phyloP scores from a whole-genome alignment of 148 eudicot species.

The Oxyria digyna region DNA sequence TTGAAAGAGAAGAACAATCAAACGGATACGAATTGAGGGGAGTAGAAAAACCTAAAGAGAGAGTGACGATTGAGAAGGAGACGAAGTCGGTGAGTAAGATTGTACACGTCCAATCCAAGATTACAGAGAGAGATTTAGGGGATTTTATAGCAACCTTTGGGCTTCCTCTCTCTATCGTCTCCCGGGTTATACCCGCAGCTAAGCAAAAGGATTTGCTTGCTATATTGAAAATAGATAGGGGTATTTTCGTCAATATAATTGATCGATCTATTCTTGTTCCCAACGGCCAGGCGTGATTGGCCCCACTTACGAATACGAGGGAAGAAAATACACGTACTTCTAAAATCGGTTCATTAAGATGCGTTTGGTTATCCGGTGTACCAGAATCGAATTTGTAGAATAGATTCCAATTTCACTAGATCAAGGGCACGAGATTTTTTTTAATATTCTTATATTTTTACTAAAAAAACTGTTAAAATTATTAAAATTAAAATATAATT shows the following conservation, averaged over 20 bases:
- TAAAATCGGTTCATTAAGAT: too few species aligned
- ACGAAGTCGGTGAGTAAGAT: conserved; percentile 7
- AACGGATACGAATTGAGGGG: not conserved
- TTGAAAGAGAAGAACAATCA: not conserved
- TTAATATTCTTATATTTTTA: too few species aligned
- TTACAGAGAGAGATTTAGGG: conserved; percentile 1
- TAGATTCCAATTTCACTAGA: too few species aligned
- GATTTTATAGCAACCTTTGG: not conserved
- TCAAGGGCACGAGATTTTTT: too few species aligned
- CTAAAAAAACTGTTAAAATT: too few species aligned
- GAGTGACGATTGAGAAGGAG: not conserved
- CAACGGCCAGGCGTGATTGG: too few species aligned
- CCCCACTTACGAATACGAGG: too few species aligned
- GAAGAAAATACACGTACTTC: too few species aligned
- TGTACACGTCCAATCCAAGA: not conserved
- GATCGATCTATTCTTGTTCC: not conserved
- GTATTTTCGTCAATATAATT: not conserved
- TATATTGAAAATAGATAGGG: not conserved
- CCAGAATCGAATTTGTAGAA: too few species aligned
- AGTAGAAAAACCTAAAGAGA: not conserved
- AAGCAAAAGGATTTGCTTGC: not conserved
- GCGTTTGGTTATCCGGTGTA: too few species aligned
- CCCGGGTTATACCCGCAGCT: not conserved
- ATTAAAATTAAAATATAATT: too few species aligned
- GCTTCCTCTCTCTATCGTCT: not conserved